Base-by-base conservation (phyloP, 139 green algal species). In the Nannochloris sp. region DNA sequence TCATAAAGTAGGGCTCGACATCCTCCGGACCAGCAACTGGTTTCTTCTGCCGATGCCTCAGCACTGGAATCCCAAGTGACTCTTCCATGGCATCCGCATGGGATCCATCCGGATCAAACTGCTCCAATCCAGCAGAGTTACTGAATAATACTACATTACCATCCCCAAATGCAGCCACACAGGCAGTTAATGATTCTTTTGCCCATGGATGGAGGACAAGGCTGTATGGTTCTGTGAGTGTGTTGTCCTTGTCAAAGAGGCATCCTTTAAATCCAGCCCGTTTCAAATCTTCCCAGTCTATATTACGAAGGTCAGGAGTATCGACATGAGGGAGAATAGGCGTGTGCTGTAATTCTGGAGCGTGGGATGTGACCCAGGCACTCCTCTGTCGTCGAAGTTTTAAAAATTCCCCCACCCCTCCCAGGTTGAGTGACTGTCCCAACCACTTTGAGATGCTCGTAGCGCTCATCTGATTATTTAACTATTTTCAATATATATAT, bases 221-320 rank as follows among this genome's bases (percentile, higher is more conserved):
- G 11, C 57, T 60, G 68, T 93, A 97, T 0, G 91, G 91, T 57
- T 70, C 54, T 23, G 86, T 92, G 2, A 97, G 69, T 1, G 91
- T 97, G 85, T 97, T 96, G 81, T 97, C 91, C 73, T 97, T 97
- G 75, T 97, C 91, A 70, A 96, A 92, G 1, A 96, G 73, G 29
- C 77, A 77, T 8, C 75, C 88, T 46, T 81, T 70, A 71, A 94
- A 91, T n/a, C 88, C 88, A 5, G 85, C 85, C 0, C 64, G 69
- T 3, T 56, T 55, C 10, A 96, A 69, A 4, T 67, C 79, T 0
- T 23, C 34, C 89, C 89, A 96, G 59, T 91, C 57, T 10, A 96
- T 58, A 62, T 64, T 72, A 1, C 66, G 23, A 16, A 96, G 84
- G 61, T 86, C 73, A 5, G 70, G 57, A 25, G 91, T 76, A 1